Evolutionary conservation across 2,329 filamentous ascomycete species (phyloP).

Genomic region (Talaromyces sp.): DNA sequence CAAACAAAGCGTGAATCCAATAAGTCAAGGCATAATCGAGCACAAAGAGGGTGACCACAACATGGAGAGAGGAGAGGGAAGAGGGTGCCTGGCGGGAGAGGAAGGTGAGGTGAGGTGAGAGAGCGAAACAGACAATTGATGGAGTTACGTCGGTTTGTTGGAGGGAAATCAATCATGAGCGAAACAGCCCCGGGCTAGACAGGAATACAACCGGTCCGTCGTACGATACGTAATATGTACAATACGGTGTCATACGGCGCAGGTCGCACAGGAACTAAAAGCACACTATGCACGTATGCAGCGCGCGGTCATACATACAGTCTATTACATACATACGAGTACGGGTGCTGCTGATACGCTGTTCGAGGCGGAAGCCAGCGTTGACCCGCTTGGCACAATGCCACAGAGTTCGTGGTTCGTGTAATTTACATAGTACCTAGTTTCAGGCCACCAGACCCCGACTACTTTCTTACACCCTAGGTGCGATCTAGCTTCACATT

Average conservation of each 20-base stretch:
- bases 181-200: slow-evolving; percentile 8
- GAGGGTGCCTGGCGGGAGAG: background rate
- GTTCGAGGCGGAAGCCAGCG: slow-evolving; percentile 2
- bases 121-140: slow-evolving; percentile 5
- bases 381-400: slow-evolving; percentile 10
- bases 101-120: background rate
- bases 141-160: background rate
- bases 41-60: background rate
- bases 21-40: slow-evolving; percentile 3
- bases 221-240: background rate
- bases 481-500: background rate
- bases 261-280: background rate
- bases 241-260: background rate
- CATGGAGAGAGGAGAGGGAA: background rate
- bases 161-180: slow-evolving; percentile 2
- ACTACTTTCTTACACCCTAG: background rate
- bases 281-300: background rate
- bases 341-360: background rate
- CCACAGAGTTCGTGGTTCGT: slow-evolving; percentile 37
- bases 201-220: background rate
- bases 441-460: background rate
- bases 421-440: slow-evolving; percentile 35
- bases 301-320: background rate
- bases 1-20: slow-evolving; percentile 7
- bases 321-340: slow-evolving; percentile 1